phyloP scores from a whole-genome alignment of 1,139 yeast genomes.

The Blastobotrys arbuscula region DNA sequence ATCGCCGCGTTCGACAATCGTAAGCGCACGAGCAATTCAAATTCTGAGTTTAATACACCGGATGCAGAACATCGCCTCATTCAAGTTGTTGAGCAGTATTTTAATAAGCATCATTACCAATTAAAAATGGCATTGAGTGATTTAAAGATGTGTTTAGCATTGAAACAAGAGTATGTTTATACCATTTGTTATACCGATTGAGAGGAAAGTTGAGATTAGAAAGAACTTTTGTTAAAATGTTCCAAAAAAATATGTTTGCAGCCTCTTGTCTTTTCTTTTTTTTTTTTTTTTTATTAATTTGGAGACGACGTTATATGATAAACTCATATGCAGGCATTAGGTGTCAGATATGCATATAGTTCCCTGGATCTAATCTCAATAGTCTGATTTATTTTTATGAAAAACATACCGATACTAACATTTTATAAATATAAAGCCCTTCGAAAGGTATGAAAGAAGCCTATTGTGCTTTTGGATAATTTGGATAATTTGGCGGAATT shows the following conservation, averaged over 20 bases:
- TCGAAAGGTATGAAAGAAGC: neutral
- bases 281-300: no score
- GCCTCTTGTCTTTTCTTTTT: no score
- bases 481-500: no score
- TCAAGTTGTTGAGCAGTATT: neutral
- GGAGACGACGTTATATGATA: no score
- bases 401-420: neutral
- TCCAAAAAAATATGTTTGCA: no score
- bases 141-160: conserved; percentile 2
- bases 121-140: conserved; percentile 1
- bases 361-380: neutral
- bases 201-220: no score
- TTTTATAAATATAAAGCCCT: neutral
- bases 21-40: neutral
- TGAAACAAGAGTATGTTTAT: conserved; percentile 3
- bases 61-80: neutral
- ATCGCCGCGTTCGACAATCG: conserved; percentile 1
- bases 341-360: neutral
- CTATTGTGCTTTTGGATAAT: no score
- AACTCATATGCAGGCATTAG: neutral
- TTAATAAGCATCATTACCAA: conserved; percentile 1
- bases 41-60: neutral
- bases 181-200: no score
- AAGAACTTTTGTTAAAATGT: no score
- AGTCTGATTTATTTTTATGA: neutral